Evolutionary conservation across 257 asterid genomes (phyloP).

Genomic region (Craterostigma plantagineum): DNA sequence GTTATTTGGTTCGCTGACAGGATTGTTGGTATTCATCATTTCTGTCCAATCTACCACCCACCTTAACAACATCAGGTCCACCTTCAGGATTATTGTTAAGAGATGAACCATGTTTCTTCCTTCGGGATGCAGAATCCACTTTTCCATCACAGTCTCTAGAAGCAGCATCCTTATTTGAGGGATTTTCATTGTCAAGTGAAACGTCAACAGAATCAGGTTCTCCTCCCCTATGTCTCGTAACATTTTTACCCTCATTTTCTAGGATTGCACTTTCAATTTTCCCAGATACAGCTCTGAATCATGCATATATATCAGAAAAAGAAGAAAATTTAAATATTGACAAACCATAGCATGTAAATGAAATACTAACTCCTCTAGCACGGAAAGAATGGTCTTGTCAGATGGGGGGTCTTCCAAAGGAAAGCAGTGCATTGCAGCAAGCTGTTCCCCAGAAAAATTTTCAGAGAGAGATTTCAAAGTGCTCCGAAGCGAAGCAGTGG

Average conservation of each 20-base stretch:
- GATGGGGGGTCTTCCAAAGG: slow-evolving; percentile 80
- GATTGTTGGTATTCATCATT: too few species aligned
- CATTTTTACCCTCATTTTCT: slow-evolving; percentile 19
- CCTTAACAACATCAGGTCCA: slow-evolving; percentile 23
- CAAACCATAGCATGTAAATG: slow-evolving; percentile 6
- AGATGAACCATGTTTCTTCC: too few species aligned
- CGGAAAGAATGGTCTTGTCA: slow-evolving; percentile 22
- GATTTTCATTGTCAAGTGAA: slow-evolving; percentile 16
- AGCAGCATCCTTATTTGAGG: slow-evolving; percentile 19
- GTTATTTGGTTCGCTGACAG: too few species aligned
- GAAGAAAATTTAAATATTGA: slow-evolving; percentile 2
- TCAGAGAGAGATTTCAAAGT: slow-evolving; percentile 47
- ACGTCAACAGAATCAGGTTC: slow-evolving; percentile 14
- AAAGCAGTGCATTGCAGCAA: slow-evolving; percentile 85
- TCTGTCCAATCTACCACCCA: slow-evolving; percentile 15
- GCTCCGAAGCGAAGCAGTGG: slow-evolving; percentile 59
- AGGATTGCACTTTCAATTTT: slow-evolving; percentile 20
- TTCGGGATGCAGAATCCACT: too few species aligned
- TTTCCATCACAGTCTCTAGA: slow-evolving; percentile 16
- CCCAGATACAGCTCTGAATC: slow-evolving; percentile 49
- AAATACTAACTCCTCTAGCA: slow-evolving; percentile 38
- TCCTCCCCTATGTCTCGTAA: slow-evolving; percentile 25
- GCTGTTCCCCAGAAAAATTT: slow-evolving; percentile 47
- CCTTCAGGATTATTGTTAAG: too few species aligned
- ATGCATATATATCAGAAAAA: slow-evolving; percentile 14